Base-by-base conservation (phyloP, 106 monocot species). In the Vanilla planifolia region DNA sequence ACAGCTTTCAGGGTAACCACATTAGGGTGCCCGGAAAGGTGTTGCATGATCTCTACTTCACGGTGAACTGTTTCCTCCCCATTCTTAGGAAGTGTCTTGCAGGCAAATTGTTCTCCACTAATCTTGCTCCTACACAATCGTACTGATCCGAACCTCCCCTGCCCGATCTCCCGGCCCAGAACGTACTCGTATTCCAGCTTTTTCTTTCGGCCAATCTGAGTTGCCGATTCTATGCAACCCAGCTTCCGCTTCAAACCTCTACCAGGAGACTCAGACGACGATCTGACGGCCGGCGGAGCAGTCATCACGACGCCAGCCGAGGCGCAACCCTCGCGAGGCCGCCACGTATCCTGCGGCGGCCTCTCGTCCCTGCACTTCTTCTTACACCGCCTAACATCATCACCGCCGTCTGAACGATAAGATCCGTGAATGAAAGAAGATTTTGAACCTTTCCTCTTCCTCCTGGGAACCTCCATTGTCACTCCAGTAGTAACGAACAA, bases 11-110 rank as follows among this genome's bases (percentile, higher is more conserved):
- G 63, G 16, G 73, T 86, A 28, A 90, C 90, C 14, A 96, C 74
- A 3, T 86, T 81, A 13, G 83, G 80, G 51, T 96, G 95, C 45
- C 95, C 95, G 17, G 95, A 96, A 27, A 96, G 71, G 64, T 96
- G 95, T 63, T 90, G 95, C 95, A 96, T 96, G 64, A 96, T 96
- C 90, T 96, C 95, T 15, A 96, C 84, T 73, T 96, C 95, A 15
- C 68, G 66, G 60, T 96, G 86, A 9, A 81, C 95, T 14, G 77
- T 81, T 75, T 91, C 95, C 63, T 81, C 90, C 8, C 86, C 95
- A 43, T 86, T 86, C 83, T 91, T 96, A 29, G 46, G 65, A 33
- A 90, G 46, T 3, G 81, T 67, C 58, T 96, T 96, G 72, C 90
- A 90, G 2, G 95, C 95, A 43, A 87, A 87, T 30, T 76, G 71